Evolutionary conservation across 2,329 filamentous ascomycete genomes (phyloP).

Genomic region (Fusarium foetens): DNA sequence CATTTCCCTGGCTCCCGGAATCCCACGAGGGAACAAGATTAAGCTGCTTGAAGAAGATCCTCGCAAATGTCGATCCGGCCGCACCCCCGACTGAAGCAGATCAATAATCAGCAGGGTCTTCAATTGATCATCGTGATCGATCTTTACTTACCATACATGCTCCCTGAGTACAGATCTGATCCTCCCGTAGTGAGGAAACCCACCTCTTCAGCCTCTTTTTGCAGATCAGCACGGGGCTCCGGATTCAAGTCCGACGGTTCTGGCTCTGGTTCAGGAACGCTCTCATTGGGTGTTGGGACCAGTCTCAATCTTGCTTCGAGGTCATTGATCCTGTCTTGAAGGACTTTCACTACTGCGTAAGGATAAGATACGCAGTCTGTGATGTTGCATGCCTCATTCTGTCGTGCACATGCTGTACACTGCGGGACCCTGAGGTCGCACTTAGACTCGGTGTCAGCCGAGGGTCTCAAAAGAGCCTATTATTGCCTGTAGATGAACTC

Average conservation of each 20-base stretch:
- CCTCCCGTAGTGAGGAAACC: background rate
- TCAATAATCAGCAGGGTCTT: background rate
- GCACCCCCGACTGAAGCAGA: constrained; percentile 5
- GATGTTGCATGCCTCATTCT: background rate
- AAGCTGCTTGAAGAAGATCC: constrained; percentile 11
- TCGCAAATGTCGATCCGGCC: constrained; percentile 7
- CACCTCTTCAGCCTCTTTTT: constrained; percentile 9
- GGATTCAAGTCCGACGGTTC: background rate
- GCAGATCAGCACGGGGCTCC: background rate
- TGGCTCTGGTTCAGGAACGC: background rate
- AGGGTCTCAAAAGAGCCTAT: accelerated
- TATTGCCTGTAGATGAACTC: background rate
- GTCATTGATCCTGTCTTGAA: background rate
- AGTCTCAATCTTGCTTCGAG: background rate
- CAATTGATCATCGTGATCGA: accelerated
- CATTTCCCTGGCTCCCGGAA: accelerated
- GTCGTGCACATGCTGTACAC: background rate
- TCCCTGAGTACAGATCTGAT: background rate
- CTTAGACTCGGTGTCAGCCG: constrained; percentile 3
- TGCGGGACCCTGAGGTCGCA: constrained; percentile 2
- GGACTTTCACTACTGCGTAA: accelerated
- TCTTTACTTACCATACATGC: constrained; percentile 3
- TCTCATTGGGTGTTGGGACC: background rate
- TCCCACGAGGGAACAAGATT: background rate
- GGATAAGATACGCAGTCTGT: background rate